Percentiles rank a stretch among this genome's conserved stretches.
phyloP scores from a whole-genome alignment of 1,284 basidiomycete species.

The Fomitopsis pinicola region DNA sequence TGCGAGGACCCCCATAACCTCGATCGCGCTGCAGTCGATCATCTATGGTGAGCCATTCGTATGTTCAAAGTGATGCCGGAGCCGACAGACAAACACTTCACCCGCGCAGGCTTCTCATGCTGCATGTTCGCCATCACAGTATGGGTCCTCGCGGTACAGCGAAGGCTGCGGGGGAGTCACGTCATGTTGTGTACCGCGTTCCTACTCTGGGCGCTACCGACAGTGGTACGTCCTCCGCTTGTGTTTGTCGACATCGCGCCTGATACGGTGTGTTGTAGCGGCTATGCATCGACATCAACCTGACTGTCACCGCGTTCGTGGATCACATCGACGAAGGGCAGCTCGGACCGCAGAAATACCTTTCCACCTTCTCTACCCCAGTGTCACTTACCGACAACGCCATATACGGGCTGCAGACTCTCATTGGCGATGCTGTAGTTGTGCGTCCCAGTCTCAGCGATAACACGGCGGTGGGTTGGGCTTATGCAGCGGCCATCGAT shows the following conservation, averaged over 20 bases:
- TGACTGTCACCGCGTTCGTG: conserved; percentile 1
- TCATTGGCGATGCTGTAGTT: conserved; percentile 7
- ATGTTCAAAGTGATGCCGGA: not conserved
- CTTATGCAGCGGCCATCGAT: not conserved
- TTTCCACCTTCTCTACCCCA: not conserved
- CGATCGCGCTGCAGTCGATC: not conserved
- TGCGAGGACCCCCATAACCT: not conserved
- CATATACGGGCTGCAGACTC: not conserved
- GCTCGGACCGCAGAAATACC: not conserved
- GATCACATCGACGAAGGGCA: conserved; percentile 3
- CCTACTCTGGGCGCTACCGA: not conserved
- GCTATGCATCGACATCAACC: conserved; percentile 1
- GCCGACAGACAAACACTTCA: not conserved
- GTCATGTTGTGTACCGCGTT: not conserved
- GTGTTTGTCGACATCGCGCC: not conserved
- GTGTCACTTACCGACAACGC: not conserved
- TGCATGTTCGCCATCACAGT: not conserved
- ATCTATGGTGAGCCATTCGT: not conserved
- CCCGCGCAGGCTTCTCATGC: not conserved
- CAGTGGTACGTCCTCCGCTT: not conserved
- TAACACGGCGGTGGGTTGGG: not conserved
- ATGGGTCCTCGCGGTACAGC: not conserved
- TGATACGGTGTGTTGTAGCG: not conserved
- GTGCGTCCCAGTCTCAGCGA: not conserved
- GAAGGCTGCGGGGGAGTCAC: not conserved